phyloP scores from a whole-genome alignment of 139 green algal species.

The Tetradesmus lagerheimii region DNA sequence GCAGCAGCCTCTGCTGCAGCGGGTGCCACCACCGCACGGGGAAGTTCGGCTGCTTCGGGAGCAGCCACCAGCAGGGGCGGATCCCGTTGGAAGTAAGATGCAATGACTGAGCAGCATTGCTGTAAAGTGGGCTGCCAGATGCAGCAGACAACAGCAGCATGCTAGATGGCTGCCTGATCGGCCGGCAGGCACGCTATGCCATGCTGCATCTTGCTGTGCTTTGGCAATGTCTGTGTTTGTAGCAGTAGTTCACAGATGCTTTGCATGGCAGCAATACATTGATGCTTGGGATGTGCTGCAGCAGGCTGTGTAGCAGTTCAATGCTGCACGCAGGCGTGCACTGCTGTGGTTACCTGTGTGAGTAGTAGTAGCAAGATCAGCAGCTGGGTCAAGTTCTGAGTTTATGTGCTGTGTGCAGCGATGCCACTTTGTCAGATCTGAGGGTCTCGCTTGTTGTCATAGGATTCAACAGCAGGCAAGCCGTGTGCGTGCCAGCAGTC shows the following conservation, averaged over 20 bases:
- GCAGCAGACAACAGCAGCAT: neutral
- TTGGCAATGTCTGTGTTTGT: neutral
- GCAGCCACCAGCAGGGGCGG: slow-evolving; percentile 20
- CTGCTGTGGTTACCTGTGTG: neutral
- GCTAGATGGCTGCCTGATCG: neutral
- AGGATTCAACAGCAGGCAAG: neutral
- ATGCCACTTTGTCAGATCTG: neutral
- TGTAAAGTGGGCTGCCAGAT: neutral
- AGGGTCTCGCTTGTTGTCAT: neutral
- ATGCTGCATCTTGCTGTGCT: too few relatives aligned
- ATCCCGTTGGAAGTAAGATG: slow-evolving; percentile 19
- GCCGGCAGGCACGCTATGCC: neutral
- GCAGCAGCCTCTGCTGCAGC: neutral
- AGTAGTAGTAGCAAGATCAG: neutral
- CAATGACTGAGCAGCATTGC: neutral
- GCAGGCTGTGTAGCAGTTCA: neutral
- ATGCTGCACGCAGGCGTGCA: neutral
- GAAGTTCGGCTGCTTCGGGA: neutral
- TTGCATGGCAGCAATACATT: neutral
- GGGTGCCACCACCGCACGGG: neutral
- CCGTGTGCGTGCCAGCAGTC: neutral
- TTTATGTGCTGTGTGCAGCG: neutral
- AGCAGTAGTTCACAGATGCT: neutral
- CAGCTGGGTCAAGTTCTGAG: neutral
- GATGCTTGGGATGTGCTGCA: neutral